Evolutionary conservation across 2,329 filamentous ascomycete species (phyloP).

Genomic region (Knufia fluminis): DNA sequence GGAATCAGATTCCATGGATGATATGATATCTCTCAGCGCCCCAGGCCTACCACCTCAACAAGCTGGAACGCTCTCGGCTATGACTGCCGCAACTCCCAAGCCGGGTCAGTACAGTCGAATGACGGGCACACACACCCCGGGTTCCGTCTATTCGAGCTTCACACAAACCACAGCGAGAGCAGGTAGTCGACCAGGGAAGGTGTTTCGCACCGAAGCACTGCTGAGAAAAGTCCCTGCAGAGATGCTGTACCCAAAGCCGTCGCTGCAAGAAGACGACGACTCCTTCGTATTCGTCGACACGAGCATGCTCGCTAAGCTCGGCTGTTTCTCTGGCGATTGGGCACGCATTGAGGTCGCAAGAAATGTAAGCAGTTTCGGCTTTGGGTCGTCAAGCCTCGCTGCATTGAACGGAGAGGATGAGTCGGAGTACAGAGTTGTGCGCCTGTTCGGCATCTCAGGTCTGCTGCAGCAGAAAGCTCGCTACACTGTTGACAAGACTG

Average conservation of each 20-base stretch:
- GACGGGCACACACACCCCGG: slow-evolving; percentile 71
- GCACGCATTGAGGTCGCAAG: slow-evolving; percentile 70
- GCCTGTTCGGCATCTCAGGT: slow-evolving; percentile 77
- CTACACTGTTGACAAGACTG: slow-evolving; percentile 45
- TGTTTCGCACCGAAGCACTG: slow-evolving; percentile 77
- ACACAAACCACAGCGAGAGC: slow-evolving; percentile 73
- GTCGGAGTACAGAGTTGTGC: slow-evolving; percentile 75
- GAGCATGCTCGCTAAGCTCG: slow-evolving; percentile 73
- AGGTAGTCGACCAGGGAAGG: slow-evolving; percentile 61
- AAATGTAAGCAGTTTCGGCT: slow-evolving; percentile 43
- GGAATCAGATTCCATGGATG: slow-evolving; percentile 80
- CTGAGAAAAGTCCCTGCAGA: slow-evolving; percentile 64
- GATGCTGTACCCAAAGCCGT: slow-evolving; percentile 73
- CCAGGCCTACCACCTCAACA: slow-evolving; percentile 69
- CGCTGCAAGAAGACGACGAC: slow-evolving; percentile 74
- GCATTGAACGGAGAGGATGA: slow-evolving; percentile 39
- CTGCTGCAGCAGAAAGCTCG: slow-evolving; percentile 45
- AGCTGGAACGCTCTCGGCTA: slow-evolving; percentile 68
- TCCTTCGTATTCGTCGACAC: slow-evolving; percentile 86
- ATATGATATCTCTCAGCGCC: slow-evolving; percentile 81
- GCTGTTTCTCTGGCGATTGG: slow-evolving; percentile 97
- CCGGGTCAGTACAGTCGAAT: slow-evolving; percentile 55
- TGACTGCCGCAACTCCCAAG: slow-evolving; percentile 72
- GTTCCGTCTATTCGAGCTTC: slow-evolving; percentile 81
- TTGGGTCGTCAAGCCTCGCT: slow-evolving; percentile 16